Evolutionary conservation across 345 rosid species (phyloP).

Genomic region (Excoecaria cochinchinensis): DNA sequence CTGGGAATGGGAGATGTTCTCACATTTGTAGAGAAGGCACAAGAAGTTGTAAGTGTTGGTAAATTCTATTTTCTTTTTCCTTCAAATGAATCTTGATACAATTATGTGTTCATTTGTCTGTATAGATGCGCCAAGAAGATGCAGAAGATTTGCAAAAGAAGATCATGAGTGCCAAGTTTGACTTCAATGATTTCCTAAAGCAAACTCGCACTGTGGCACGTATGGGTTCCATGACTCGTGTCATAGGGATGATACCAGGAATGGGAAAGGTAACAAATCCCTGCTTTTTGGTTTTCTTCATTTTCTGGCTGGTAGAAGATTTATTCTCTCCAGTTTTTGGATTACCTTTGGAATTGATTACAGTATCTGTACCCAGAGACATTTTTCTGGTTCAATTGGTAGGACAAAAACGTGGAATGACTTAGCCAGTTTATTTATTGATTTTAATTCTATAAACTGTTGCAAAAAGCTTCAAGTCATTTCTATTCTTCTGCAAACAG

Average conservation of each 20-base stretch:
- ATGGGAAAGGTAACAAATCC: constrained; percentile 73
- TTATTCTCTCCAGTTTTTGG: neutral
- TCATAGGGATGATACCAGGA: constrained; percentile 97
- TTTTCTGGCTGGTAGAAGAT: neutral
- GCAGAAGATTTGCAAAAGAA: constrained; percentile 96
- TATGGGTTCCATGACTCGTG: constrained; percentile 97
- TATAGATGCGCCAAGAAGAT: constrained; percentile 94
- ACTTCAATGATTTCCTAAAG: constrained; percentile 94
- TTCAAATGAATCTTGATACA: constrained; percentile 9
- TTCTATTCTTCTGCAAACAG: constrained; percentile 33
- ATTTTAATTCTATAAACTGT: neutral
- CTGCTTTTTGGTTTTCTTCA: constrained; percentile 9
- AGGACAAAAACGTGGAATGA: neutral
- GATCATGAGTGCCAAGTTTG: constrained; percentile 94
- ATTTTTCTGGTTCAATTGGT: neutral
- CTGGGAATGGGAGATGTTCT: constrained; percentile 99
- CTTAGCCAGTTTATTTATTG: neutral
- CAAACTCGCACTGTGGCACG: constrained; percentile 94
- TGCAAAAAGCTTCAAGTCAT: constrained; percentile 5
- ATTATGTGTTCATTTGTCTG: constrained; percentile 21
- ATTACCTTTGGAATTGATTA: neutral
- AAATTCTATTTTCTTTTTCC: constrained; percentile 13
- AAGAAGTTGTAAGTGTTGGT: constrained; percentile 77
- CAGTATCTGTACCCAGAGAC: neutral
- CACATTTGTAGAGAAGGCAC: constrained; percentile 97